A percentile compares a stretch with the other conserved stretches of the same genome.
Evolutionary conservation across 75 land plant genomes (phyloP).

Genomic region (Larix kaempferi): DNA sequence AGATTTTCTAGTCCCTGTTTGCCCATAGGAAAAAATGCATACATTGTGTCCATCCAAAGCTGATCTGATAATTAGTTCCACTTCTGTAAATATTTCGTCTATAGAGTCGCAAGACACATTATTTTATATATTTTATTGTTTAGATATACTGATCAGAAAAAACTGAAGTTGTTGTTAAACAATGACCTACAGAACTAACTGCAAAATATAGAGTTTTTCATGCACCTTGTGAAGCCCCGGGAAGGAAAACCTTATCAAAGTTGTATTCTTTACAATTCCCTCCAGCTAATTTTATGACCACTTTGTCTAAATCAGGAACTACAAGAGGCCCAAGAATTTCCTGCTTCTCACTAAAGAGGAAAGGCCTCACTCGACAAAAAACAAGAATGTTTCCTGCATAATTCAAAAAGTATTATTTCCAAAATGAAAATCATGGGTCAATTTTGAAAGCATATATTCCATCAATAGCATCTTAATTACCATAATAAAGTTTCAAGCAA

Average conservation of each 20-base stretch:
- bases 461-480: background rate
- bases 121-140: background rate
- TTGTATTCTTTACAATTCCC: conserved; percentile 44
- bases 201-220: background rate
- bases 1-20: conserved; percentile 86
- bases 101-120: conserved; percentile 10
- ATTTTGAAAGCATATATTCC: background rate
- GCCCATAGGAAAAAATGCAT: conserved; percentile 87
- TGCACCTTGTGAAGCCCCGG: conserved; percentile 65
- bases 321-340: conserved; percentile 17
- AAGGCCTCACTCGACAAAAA: conserved; percentile 81
- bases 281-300: conserved; percentile 22
- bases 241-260: conserved; percentile 77
- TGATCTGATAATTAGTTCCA: conserved; percentile 76
- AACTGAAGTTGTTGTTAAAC: background rate
- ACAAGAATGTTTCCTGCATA: conserved; percentile 77
- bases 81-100: conserved; percentile 79
- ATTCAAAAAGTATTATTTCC: background rate
- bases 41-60: conserved; percentile 82
- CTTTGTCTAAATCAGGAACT: conserved; percentile 28
- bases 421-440: background rate
- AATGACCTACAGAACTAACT: background rate
- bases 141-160: background rate
- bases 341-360: conserved; percentile 20
- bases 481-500: background rate